Percentiles rank a stretch among this genome's conserved stretches.
These are phyloP conservation scores for Dryadomyces sulphureus DNA, from an alignment of 2,329 filamentous ascomycete genomes.

Conservation along the genomic window DNA sequence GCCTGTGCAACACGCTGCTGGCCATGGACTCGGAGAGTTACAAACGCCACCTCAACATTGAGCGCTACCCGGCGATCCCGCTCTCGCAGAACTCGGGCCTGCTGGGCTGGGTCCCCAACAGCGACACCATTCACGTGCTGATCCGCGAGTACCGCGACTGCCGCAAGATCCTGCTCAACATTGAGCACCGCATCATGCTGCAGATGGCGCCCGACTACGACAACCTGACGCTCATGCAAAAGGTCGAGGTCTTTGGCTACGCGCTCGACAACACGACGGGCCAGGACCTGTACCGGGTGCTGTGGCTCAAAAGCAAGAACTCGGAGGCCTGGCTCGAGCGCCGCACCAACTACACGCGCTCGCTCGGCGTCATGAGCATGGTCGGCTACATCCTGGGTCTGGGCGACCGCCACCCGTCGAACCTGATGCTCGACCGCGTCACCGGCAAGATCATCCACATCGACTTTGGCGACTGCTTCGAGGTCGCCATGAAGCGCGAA, in stretches of 20 bases:
- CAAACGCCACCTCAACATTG: slow-evolving; percentile 92
- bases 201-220: slow-evolving; percentile 99
- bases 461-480: slow-evolving; percentile 98
- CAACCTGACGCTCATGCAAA: slow-evolving; percentile 97
- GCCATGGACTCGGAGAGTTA: slow-evolving; percentile 90
- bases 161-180: slow-evolving; percentile 93
- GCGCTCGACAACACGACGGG: slow-evolving; percentile 98
- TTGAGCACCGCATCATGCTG: slow-evolving; percentile 98
- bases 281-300: slow-evolving; percentile 90
- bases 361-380: slow-evolving; percentile 99
- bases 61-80: slow-evolving; percentile 91
- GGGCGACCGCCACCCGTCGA: slow-evolving; percentile 92
- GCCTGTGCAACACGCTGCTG: slow-evolving; percentile 89
- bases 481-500: slow-evolving; percentile 98
- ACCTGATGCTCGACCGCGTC: slow-evolving; percentile 89
- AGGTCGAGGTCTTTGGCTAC: slow-evolving; percentile 98
- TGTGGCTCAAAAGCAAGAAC: slow-evolving; percentile 98
- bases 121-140: slow-evolving; percentile 88
- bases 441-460: slow-evolving; percentile 98
- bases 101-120: slow-evolving; percentile 93
- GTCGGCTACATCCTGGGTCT: slow-evolving; percentile 98
- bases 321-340: slow-evolving; percentile 96
- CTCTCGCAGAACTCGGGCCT: slow-evolving; percentile 92
- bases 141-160: slow-evolving; percentile 97
- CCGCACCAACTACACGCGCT: slow-evolving; percentile 96